phyloP scores from a whole-genome alignment of 129 eudicot species.

The Flaveria bidentis region DNA sequence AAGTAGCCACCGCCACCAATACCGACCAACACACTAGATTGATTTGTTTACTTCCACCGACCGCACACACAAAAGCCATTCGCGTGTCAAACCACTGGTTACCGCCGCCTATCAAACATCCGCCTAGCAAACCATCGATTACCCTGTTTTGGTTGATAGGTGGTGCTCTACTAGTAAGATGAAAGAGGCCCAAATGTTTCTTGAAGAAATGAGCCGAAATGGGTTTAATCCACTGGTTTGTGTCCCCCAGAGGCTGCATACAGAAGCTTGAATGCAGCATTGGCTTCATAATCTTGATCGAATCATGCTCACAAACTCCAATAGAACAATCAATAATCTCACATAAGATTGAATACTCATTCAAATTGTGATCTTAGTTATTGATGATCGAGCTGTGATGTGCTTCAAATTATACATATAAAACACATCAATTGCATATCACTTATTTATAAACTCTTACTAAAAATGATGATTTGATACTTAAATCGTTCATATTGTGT shows the following conservation, averaged over 20 bases:
- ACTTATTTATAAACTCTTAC: no score
- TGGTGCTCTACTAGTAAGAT: slow-evolving; percentile 96
- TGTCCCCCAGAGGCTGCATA: slow-evolving; percentile 89
- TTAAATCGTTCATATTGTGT: no score
- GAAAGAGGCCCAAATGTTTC: slow-evolving; percentile 82
- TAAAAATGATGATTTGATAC: no score
- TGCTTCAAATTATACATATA: no score
- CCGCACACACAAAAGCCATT: no score
- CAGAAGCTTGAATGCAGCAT: slow-evolving; percentile 84
- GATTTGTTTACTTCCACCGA: no score
- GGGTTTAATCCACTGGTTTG: slow-evolving; percentile 93
- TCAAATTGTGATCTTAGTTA: neutral
- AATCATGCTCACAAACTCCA: slow-evolving; percentile 83
- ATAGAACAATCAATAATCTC: slow-evolving; percentile 82
- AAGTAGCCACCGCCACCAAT: no score
- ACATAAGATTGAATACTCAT: slow-evolving; percentile 45
- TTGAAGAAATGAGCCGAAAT: slow-evolving; percentile 85
- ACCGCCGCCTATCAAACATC: no score
- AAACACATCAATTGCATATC: no score
- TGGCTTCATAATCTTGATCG: slow-evolving; percentile 76
- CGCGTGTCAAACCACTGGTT: no score
- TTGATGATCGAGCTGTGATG: neutral
- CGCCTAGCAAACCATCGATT: neutral
- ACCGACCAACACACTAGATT: no score
- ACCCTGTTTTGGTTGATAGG: slow-evolving; percentile 72